Base-by-base conservation (phyloP, 345 rosid species). In the Eucalyptus sp. region DNA sequence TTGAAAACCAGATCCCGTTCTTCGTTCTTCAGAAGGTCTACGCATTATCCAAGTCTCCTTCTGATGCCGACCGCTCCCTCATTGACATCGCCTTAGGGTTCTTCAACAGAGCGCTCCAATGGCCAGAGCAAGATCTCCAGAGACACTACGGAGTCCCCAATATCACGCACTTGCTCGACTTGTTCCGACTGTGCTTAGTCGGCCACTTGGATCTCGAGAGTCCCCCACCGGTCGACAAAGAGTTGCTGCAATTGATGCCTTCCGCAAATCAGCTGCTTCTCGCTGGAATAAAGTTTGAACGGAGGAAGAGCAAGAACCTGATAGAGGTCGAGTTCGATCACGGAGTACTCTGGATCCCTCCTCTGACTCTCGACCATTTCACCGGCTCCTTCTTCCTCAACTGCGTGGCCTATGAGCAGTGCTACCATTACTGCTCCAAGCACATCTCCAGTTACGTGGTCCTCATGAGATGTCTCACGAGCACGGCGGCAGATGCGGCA, bases 401-500 rank as follows among this genome's bases (percentile, higher is more conserved):
- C 64, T 58, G 29, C 29, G 27, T 58, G 10, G 64, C 64, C 6
- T 58, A 4, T 27, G 64, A 58, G 64, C 64, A 58, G 64, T 4
- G 64, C 18, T 58, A 22, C 29, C 25, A 13, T 10, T 24, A 58
- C 13, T 24, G 64, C 13, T 58, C 64, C 10, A 58, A 5, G 13
- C 64, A 58, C 64, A 58, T 24, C 29, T 9, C 64, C 64, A 24
- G 13, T 25, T 58, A 58, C 64, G n/a, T 58, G 11, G 10, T 46
- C 49, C 49, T 46, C 49, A 46, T 46, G 49, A 46, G 49, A 46
- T 46, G 49, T 46, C n/a, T 58, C n/a, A 11, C 25, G 64, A 25
- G n/a, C n/a, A 4, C n/a, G n/a, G n/a, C 13, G 6, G 6, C 0
- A 14, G 64, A 58, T 20, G 12, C 6, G n/a, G n/a, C 29, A 5